Base-by-base conservation (phyloP, 2,329 filamentous ascomycete genomes). In the Alternaria brassicicola region DNA sequence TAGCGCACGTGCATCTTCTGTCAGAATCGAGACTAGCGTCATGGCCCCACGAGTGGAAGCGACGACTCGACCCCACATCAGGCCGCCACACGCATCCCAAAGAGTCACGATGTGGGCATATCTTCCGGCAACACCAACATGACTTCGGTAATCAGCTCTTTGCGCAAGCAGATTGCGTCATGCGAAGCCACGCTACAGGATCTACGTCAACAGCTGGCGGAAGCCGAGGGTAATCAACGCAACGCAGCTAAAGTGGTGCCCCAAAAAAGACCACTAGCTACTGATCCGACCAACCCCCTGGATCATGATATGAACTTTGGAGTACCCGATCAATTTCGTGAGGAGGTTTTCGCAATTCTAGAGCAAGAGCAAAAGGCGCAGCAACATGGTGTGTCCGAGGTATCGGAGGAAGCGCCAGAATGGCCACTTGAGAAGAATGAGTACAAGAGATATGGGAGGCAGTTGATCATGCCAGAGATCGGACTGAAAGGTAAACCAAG, bases 371-470 rank as follows among this genome's bases (percentile, higher is more conserved):
- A 35, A n/a, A 36, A 56, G 23, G 30, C 55, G 13, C 23, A n/a
- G 10, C 51, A 55, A 23, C 51, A 35, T 15, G 23, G 19, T 10
- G 15, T n/a, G 3, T 3, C 62, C 39, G 58, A 55, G 12, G 57
- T 52, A 17, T 10, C 51, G 30, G 53, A 57, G 4, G 43, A 55
- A n/a, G 39, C 41, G 19, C 62, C 50, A 45, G 64, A 55, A 59
- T 94, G 91, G 89, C 91, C 91, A 0, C 81, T 97, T 2, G 77
- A 79, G 4, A 79, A 82, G 15, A 85, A 89, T 5, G 93, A 97
- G 68, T 97, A 97, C 75, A 86, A 87, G 64, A 85, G 93, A 61
- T 98, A 98, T 79, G 93, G 92, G 7, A 84, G 94, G 36, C 94
- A 97, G 78, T 88, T 98, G 81, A 93, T 98, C 64, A 86, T 97